phyloP scores from a whole-genome alignment of 768 basidiomycete genomes.

The Mrakia blollopis region DNA sequence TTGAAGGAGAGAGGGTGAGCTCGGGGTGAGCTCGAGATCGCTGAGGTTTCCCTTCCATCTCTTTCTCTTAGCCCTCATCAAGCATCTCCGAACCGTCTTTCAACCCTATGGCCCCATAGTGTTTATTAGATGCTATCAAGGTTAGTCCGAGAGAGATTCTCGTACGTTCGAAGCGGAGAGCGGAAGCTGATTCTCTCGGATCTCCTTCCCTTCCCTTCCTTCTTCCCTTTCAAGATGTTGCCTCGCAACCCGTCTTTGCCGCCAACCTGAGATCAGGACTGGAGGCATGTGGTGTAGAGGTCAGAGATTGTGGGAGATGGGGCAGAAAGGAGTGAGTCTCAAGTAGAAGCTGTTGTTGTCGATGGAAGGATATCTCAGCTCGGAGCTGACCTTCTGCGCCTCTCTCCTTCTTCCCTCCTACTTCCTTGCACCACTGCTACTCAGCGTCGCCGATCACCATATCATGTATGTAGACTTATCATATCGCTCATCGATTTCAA shows the following conservation, averaged over 20 bases:
- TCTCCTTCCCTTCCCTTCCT: neutral
- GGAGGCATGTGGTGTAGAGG: constrained; percentile 23
- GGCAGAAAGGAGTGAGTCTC: constrained; percentile 20
- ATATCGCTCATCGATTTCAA: neutral
- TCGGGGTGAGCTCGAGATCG: neutral
- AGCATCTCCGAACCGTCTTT: constrained; percentile 11
- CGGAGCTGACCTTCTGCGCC: neutral
- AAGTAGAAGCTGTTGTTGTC: neutral
- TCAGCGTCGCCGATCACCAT: constrained; percentile 18
- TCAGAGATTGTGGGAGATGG: constrained; percentile 28
- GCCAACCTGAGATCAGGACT: constrained; percentile 25
- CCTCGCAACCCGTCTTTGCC: constrained; percentile 19
- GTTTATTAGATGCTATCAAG: constrained; percentile 20
- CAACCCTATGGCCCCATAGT: constrained; percentile 16
- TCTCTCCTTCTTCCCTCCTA: neutral
- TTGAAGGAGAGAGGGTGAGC: too few species aligned
- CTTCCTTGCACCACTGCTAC: too few species aligned
- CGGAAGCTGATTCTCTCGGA: neutral
- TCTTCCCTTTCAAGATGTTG: constrained; percentile 4
- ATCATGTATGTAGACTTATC: neutral
- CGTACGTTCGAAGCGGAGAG: neutral
- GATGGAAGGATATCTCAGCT: neutral
- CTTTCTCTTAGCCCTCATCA: neutral
- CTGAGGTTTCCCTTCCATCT: neutral
- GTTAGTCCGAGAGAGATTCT: neutral